A percentile compares a stretch with the other conserved stretches of the same genome.
Conservation (phyloP, 192 early-diverging fungal species). For the Coemansia sp. region DNA sequence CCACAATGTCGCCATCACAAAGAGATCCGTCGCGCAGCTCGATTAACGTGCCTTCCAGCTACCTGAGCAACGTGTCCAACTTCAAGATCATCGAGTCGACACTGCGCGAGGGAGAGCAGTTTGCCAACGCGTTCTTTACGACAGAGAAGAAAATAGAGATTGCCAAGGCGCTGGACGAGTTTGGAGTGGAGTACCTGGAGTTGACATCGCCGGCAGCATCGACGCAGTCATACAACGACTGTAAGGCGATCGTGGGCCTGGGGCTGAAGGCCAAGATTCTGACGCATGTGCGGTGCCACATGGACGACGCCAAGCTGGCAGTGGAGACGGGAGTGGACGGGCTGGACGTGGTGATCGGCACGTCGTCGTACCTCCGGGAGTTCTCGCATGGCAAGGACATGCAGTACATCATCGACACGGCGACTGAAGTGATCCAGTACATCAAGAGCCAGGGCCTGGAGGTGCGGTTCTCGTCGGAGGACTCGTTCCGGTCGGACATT, state of each 20-base stretch:
- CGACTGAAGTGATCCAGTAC: conserved; percentile 93
- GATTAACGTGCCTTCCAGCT: conserved; percentile 55
- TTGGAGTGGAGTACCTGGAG: conserved; percentile 99
- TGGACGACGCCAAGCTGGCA: conserved; percentile 96
- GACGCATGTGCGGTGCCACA: conserved; percentile 95
- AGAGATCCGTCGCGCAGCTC: conserved; percentile 52
- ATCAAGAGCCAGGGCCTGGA: conserved; percentile 95
- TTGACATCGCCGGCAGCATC: conserved; percentile 95
- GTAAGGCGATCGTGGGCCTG: conserved; percentile 83
- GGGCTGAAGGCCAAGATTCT: conserved; percentile 98
- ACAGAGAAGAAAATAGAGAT: conserved; percentile 98
- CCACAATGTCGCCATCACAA: conserved; percentile 30
- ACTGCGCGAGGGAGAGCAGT: conserved; percentile 96
- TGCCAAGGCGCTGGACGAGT: conserved; percentile 95
- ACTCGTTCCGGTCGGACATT: conserved; percentile 95
- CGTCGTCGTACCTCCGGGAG: conserved; percentile 91
- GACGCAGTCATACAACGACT: conserved; percentile 92
- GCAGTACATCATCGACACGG: conserved; percentile 93
- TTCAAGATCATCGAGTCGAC: conserved; percentile 97
- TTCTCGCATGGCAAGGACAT: conserved; percentile 99
- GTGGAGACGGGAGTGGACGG: conserved; percentile 97
- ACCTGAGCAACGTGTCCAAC: conserved; percentile 80
- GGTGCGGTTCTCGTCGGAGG: conserved; percentile 97
- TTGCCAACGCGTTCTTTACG: conserved; percentile 98
- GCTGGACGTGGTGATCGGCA: conserved; percentile 97